Percentiles rank a stretch among this genome's conserved stretches.
These are phyloP conservation scores for Phytophthora rubi DNA, from an alignment of 352 stramenopile species.

Conservation along the genomic window DNA sequence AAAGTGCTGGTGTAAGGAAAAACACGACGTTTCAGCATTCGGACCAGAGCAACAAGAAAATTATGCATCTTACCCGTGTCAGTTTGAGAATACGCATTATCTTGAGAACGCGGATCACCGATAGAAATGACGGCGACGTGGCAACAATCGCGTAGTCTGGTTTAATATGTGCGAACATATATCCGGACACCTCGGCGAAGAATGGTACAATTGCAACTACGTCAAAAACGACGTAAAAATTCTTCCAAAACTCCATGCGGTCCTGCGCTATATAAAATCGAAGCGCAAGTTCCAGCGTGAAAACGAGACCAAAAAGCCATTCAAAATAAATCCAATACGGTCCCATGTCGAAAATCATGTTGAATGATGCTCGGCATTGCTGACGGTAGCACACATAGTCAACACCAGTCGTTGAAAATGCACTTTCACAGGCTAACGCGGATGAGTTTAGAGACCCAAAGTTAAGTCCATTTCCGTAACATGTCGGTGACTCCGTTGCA, in stretches of 20 bases:
- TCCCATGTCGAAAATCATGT: conserved; percentile 65
- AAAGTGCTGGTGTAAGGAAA: conserved; percentile 53
- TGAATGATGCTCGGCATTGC: conserved; percentile 43
- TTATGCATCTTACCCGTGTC: conserved; percentile 42
- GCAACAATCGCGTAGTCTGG: conserved; percentile 71
- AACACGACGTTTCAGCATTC: background rate
- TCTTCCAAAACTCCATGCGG: conserved; percentile 45
- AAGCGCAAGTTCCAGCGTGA: conserved; percentile 62
- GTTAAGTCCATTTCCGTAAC: conserved; percentile 61
- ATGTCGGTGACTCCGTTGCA: conserved; percentile 22
- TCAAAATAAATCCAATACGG: conserved; percentile 84
- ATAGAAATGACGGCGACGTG: conserved; percentile 67
- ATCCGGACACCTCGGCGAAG: conserved; percentile 55
- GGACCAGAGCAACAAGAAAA: background rate
- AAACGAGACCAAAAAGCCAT: conserved; percentile 63
- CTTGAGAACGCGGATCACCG: conserved; percentile 71
- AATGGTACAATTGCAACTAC: conserved; percentile 71
- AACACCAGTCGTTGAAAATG: conserved; percentile 38
- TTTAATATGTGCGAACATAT: conserved; percentile 29
- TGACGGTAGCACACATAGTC: conserved; percentile 57
- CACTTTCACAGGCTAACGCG: conserved; percentile 37
- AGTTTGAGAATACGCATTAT: conserved; percentile 82
- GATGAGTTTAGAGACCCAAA: conserved; percentile 51
- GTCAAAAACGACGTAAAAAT: conserved; percentile 75
- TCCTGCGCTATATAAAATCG: conserved; percentile 61